Conservation (phyloP, 1,284 basidiomycete genomes). For the Garcileccinum viscosum region DNA sequence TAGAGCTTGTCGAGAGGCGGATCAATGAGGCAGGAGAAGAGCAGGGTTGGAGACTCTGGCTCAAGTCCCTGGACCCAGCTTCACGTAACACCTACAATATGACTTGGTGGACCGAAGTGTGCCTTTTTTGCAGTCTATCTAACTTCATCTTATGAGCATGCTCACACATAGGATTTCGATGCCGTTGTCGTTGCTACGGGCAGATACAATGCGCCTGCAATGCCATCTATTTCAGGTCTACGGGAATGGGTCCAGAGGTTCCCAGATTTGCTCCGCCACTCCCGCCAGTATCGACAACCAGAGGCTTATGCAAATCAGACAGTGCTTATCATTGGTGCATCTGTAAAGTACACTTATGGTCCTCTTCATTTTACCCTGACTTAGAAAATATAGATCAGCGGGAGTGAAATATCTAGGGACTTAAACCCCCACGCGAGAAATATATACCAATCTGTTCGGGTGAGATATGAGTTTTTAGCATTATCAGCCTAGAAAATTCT, state of each 20-base stretch:
- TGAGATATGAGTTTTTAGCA: constrained; percentile 5
- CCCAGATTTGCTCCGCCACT: constrained; percentile 46
- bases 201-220: constrained; percentile 20
- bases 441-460: constrained; percentile 22
- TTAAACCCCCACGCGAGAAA: constrained; percentile 12
- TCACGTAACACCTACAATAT: constrained; percentile 37
- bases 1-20: constrained; percentile 51
- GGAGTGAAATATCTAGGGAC: constrained; percentile 22
- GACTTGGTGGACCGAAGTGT: constrained; percentile 30
- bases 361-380: background rate
- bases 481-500: background rate
- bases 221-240: constrained; percentile 23
- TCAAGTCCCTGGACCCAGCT: constrained; percentile 39
- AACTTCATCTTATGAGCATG: background rate
- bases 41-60: constrained; percentile 47
- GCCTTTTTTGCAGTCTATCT: background rate
- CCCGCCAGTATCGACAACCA: constrained; percentile 52
- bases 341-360: constrained; percentile 2
- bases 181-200: constrained; percentile 24
- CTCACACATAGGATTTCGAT: constrained; percentile 21
- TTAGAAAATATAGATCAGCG: constrained; percentile 9
- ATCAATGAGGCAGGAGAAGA: constrained; percentile 37
- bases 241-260: constrained; percentile 44
- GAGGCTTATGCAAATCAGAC: constrained; percentile 46
- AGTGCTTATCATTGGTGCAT: constrained; percentile 53